Conservation (phyloP, 768 basidiomycete genomes). For the Kwoniella dejecticola region DNA sequence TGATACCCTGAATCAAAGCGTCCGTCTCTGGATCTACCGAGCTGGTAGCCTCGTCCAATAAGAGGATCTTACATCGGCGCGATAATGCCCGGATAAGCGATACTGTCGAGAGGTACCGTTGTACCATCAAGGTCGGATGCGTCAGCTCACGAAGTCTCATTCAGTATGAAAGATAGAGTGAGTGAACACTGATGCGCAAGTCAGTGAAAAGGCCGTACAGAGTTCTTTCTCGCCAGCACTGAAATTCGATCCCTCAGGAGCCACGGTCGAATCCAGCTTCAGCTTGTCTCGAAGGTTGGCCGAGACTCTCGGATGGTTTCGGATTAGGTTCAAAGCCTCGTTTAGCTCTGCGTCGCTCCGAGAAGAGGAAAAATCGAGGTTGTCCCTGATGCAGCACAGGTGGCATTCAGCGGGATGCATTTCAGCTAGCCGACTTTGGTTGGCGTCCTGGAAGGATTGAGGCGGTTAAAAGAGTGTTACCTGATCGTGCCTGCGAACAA, state of each 20-base stretch:
- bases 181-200: too few species aligned
- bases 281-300: slow-evolving; percentile 65
- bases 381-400: too few species aligned
- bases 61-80: slow-evolving; percentile 65
- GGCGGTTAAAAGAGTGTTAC: neutral
- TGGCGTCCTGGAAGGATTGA: too few species aligned
- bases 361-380: slow-evolving; percentile 62
- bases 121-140: too few species aligned
- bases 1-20: slow-evolving; percentile 65
- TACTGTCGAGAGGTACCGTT: slow-evolving; percentile 50
- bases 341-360: slow-evolving; percentile 67
- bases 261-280: slow-evolving; percentile 65
- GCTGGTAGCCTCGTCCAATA: slow-evolving; percentile 61
- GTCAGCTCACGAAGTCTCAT: too few species aligned
- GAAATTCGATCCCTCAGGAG: slow-evolving; percentile 69
- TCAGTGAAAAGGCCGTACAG: slow-evolving; percentile 30
- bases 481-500: slow-evolving; percentile 58
- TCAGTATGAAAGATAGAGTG: too few species aligned
- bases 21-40: slow-evolving; percentile 64
- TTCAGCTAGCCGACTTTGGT: too few species aligned
- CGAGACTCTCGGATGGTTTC: slow-evolving; percentile 49
- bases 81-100: slow-evolving; percentile 67
- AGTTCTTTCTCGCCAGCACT: slow-evolving; percentile 71
- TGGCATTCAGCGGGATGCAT: too few species aligned
- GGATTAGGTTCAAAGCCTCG: slow-evolving; percentile 66